Percentiles rank a stretch among this genome's conserved stretches.
Evolutionary conservation across 208 protist species (phyloP).

Genomic region (Tritrichomonas musculus): DNA sequence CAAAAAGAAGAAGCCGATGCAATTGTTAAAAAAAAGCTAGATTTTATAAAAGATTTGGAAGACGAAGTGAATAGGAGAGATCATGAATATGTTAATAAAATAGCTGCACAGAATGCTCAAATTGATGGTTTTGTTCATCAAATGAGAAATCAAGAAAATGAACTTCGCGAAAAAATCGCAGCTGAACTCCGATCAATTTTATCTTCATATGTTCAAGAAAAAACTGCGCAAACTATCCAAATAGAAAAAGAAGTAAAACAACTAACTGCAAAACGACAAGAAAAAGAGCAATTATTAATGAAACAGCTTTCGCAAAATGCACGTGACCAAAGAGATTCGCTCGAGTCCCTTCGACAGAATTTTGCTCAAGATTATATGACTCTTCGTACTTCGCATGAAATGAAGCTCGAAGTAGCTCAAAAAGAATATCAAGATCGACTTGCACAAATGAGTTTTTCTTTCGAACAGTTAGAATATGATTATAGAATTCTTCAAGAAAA

Average conservation of each 20-base stretch:
- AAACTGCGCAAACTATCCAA: background rate
- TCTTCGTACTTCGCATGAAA: background rate
- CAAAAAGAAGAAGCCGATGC: background rate
- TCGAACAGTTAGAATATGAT: background rate
- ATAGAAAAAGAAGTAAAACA: slow-evolving; percentile 7
- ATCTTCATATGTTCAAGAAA: background rate
- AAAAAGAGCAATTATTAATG: background rate
- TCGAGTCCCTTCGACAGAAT: background rate
- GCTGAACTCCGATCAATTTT: background rate
- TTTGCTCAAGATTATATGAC: background rate
- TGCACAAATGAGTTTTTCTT: background rate
- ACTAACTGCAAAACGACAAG: slow-evolving; percentile 4
- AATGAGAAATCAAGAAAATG: slow-evolving; percentile 28
- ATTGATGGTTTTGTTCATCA: slow-evolving; percentile 13
- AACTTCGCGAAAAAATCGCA: background rate
- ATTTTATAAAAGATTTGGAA: background rate
- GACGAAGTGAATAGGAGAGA: background rate
- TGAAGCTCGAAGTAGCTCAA: background rate
- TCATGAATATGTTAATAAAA: slow-evolving; percentile 26
- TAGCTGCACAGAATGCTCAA: background rate
- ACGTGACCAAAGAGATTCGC: background rate
- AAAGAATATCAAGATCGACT: slow-evolving; percentile 19
- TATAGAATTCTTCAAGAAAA: slow-evolving; percentile 13
- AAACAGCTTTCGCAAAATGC: background rate
- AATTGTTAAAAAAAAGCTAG: background rate